These are phyloP conservation scores for Suillus hirtellus DNA, from an alignment of 768 basidiomycete genomes.

Conservation along the genomic window DNA sequence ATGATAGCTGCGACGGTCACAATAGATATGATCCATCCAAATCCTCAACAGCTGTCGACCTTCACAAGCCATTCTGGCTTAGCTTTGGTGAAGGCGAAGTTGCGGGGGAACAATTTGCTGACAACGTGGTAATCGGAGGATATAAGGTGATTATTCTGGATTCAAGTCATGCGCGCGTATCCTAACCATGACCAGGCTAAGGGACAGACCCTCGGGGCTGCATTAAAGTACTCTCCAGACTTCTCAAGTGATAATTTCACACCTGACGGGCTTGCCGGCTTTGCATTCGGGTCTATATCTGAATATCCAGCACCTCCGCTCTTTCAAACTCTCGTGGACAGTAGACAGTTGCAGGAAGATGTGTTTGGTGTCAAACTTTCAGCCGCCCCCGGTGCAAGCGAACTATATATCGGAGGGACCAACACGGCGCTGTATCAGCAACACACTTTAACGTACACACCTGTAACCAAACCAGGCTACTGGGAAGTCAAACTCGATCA, in stretches of 20 bases:
- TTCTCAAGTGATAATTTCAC: constrained; percentile 28
- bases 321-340: constrained; percentile 46
- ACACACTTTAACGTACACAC: constrained; percentile 40
- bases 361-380: constrained; percentile 53
- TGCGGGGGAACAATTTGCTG: constrained; percentile 41
- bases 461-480: constrained; percentile 33
- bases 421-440: constrained; percentile 48
- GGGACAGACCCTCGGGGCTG: constrained; percentile 45
- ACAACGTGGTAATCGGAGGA: constrained; percentile 44
- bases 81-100: constrained; percentile 40
- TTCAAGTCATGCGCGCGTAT: neutral
- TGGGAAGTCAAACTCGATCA: constrained; percentile 40
- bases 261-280: constrained; percentile 45
- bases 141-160: constrained; percentile 28
- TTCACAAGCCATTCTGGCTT: constrained; percentile 33
- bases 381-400: constrained; percentile 39
- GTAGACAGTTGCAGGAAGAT: constrained; percentile 33
- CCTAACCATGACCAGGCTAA: constrained; percentile 28
- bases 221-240: constrained; percentile 37
- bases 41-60: constrained; percentile 36
- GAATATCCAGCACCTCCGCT: constrained; percentile 36
- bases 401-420: constrained; percentile 58
- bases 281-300: constrained; percentile 43
- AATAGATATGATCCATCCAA: constrained; percentile 28
- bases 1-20: constrained; percentile 32